These are phyloP conservation scores for Xylariaceae sp. DNA, from an alignment of 2,329 filamentous ascomycete species.

Conservation along the genomic window DNA sequence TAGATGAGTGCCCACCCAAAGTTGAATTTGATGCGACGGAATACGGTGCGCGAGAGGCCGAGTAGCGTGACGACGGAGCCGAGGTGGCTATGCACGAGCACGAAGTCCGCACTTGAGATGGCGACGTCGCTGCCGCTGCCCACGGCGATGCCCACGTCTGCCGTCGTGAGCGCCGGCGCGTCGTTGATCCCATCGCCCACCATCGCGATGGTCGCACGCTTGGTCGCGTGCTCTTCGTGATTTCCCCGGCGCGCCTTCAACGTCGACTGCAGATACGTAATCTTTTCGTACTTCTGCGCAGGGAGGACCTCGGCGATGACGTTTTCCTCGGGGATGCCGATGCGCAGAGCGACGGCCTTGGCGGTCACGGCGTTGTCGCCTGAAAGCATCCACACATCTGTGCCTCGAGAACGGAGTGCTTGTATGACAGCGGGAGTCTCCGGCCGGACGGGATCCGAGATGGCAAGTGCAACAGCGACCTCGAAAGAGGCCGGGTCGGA, in stretches of 20 bases:
- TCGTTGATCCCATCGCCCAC: slow-evolving; percentile 90
- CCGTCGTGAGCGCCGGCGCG: slow-evolving; percentile 72
- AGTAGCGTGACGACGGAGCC: slow-evolving; percentile 68
- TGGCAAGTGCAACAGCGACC: slow-evolving; percentile 65
- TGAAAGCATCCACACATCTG: slow-evolving; percentile 86
- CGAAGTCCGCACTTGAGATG: slow-evolving; percentile 75
- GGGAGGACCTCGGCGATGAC: slow-evolving; percentile 87
- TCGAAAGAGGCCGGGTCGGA: slow-evolving; percentile 32
- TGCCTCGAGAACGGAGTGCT: slow-evolving; percentile 59
- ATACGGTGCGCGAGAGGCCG: slow-evolving; percentile 65
- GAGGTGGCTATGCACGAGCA: slow-evolving; percentile 71
- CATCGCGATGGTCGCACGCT: slow-evolving; percentile 65
- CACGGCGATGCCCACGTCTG: slow-evolving; percentile 81
- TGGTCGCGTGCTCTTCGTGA: slow-evolving; percentile 12
- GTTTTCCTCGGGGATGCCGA: slow-evolving; percentile 70
- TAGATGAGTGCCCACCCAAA: slow-evolving; percentile 84
- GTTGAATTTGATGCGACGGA: slow-evolving; percentile 76
- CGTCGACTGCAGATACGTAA: slow-evolving; percentile 57
- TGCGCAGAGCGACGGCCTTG: slow-evolving; percentile 66
- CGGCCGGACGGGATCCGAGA: slow-evolving; percentile 75
- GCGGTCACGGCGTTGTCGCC: slow-evolving; percentile 89
- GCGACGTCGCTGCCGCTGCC: slow-evolving; percentile 81
- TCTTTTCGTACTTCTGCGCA: slow-evolving; percentile 72
- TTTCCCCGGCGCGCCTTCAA: slow-evolving; percentile 31
- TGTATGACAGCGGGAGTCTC: slow-evolving; percentile 64